phyloP scores from a whole-genome alignment of 352 stramenopile genomes.

The Peronospora farinosa region DNA sequence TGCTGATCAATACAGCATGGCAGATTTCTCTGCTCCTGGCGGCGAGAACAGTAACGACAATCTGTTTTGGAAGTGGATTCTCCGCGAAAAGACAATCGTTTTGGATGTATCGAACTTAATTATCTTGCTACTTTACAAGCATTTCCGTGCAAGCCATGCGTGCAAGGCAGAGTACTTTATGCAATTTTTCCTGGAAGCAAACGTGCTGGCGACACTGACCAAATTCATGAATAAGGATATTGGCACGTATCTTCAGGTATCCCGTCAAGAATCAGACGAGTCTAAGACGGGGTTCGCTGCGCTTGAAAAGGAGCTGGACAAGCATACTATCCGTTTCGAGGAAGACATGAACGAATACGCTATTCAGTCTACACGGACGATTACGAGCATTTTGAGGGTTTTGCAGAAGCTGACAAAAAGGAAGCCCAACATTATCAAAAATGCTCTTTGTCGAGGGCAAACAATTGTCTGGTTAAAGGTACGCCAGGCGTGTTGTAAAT shows the following conservation, averaged over 20 bases:
- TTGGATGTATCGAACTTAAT: slow-evolving; percentile 62
- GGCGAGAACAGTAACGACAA: slow-evolving; percentile 45
- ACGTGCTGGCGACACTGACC: slow-evolving; percentile 60
- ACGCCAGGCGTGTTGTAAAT: slow-evolving; percentile 2
- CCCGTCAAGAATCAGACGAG: slow-evolving; percentile 48
- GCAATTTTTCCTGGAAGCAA: slow-evolving; percentile 75
- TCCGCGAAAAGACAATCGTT: slow-evolving; percentile 74
- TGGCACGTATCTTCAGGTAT: slow-evolving; percentile 68
- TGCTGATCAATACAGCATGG: slow-evolving; percentile 44
- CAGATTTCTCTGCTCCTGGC: slow-evolving; percentile 41
- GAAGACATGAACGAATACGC: slow-evolving; percentile 69
- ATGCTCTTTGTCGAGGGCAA: slow-evolving; percentile 58
- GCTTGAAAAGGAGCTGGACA: slow-evolving; percentile 57
- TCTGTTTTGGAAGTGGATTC: slow-evolving; percentile 77
- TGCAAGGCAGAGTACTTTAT: slow-evolving; percentile 79
- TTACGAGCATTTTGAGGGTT: slow-evolving; percentile 72
- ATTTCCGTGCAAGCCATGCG: slow-evolving; percentile 62
- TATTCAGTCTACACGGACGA: slow-evolving; percentile 57
- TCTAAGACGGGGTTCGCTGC: slow-evolving; percentile 46
- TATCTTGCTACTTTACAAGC: slow-evolving; percentile 69
- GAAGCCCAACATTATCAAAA: slow-evolving; percentile 83
- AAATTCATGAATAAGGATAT: slow-evolving; percentile 88
- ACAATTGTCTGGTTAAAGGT: slow-evolving; percentile 83
- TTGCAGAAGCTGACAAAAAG: slow-evolving; percentile 80
- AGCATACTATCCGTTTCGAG: slow-evolving; percentile 49